Evolutionary conservation across 352 stramenopile genomes (phyloP).

Genomic region (Paralagenidium karlingii): DNA sequence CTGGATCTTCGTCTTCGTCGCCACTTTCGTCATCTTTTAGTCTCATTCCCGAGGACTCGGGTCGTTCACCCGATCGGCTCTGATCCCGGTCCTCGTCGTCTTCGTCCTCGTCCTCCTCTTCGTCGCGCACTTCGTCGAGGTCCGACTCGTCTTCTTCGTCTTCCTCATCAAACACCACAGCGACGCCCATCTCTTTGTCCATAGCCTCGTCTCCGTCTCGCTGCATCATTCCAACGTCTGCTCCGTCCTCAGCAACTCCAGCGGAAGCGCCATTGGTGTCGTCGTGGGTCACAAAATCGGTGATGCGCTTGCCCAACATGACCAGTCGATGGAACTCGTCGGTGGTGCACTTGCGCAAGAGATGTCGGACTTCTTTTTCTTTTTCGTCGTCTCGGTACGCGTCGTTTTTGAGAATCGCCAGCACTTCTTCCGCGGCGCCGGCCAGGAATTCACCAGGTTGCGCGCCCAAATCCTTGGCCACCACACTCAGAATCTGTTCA

Average conservation of each 20-base stretch:
- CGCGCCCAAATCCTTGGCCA: slow-evolving; percentile 67
- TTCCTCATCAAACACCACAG: slow-evolving; percentile 97
- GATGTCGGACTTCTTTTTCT: slow-evolving; percentile 63
- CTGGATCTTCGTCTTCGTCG: slow-evolving; percentile 32
- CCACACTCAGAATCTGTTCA: slow-evolving; percentile 75
- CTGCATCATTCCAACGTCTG: slow-evolving; percentile 9
- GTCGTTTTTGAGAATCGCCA: slow-evolving; percentile 89
- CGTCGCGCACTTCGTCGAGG: slow-evolving; percentile 78
- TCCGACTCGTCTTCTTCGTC: slow-evolving; percentile 93
- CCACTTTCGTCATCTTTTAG: slow-evolving; percentile 50
- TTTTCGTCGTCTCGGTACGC: slow-evolving; percentile 77
- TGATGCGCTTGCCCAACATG: slow-evolving; percentile 74
- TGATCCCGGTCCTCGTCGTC: slow-evolving; percentile 32
- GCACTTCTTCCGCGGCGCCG: slow-evolving; percentile 85
- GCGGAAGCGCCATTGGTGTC: slow-evolving; percentile 12
- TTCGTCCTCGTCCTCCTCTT: slow-evolving; percentile 34
- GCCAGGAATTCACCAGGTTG: slow-evolving; percentile 86
- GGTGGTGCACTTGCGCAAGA: slow-evolving; percentile 69
- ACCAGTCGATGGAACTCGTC: slow-evolving; percentile 79
- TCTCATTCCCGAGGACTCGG: slow-evolving; percentile 31
- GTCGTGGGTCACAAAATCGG: slow-evolving; percentile 65
- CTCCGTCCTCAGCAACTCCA: slow-evolving; percentile 12
- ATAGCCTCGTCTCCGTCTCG: slow-evolving; percentile 53
- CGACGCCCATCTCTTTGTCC: slow-evolving; percentile 97
- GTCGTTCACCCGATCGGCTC: not conserved